These are phyloP conservation scores for Rhodotorula kratochvilovae DNA, from an alignment of 768 basidiomycete genomes.

Conservation along the genomic window DNA sequence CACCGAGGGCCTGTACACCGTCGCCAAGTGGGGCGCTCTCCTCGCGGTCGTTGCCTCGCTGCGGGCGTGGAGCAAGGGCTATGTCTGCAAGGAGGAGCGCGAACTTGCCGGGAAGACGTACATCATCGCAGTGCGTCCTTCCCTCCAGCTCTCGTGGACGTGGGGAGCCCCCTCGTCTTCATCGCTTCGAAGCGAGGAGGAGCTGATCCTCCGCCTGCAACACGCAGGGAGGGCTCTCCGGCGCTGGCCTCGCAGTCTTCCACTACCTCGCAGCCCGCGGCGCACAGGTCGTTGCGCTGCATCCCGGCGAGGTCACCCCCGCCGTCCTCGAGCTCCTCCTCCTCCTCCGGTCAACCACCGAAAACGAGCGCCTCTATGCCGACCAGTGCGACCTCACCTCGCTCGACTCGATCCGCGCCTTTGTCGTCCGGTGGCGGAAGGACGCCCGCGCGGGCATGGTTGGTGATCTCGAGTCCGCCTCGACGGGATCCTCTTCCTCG, in stretches of 20 bases:
- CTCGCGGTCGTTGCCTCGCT: neutral
- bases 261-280: conserved; percentile 66
- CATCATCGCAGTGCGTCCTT: conserved; percentile 6
- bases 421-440: conserved; percentile 65
- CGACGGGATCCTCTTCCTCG: conserved; percentile 73
- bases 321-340: conserved; percentile 58
- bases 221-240: conserved; percentile 24
- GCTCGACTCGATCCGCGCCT: conserved; percentile 59
- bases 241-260: conserved; percentile 57
- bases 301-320: conserved; percentile 56
- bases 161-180: neutral
- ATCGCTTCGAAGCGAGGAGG: neutral
- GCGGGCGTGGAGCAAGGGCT: conserved; percentile 11
- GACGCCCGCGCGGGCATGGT: conserved; percentile 48
- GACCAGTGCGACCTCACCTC: conserved; percentile 71
- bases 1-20: neutral
- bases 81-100: conserved; percentile 10
- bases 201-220: neutral
- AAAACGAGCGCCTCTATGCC: conserved; percentile 72
- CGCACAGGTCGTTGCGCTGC: conserved; percentile 72
- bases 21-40: neutral
- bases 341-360: conserved; percentile 63
- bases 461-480: conserved; percentile 54
- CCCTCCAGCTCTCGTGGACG: neutral
- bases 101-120: conserved; percentile 21